Conservation (phyloP, 352 stramenopile genomes). For the Globisporangium ultimum region DNA sequence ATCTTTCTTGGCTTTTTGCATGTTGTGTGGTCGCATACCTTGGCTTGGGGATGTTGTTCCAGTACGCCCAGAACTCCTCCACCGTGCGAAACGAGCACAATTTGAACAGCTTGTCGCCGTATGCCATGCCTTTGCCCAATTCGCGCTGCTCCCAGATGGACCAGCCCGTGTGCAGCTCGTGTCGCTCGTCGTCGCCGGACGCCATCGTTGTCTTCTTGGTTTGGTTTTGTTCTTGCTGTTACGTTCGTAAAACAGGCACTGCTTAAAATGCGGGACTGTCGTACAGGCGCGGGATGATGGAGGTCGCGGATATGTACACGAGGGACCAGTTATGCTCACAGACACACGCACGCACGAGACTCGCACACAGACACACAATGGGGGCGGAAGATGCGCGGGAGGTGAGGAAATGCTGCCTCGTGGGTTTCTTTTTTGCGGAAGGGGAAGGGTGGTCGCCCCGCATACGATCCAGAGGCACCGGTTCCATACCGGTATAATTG, state of each 20-base stretch:
- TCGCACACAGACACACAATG: constrained; percentile 1
- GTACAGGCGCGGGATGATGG: too few relatives aligned
- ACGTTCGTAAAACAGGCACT: too few relatives aligned
- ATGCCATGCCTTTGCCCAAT: constrained; percentile 71
- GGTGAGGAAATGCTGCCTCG: too few relatives aligned
- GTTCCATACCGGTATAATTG: too few relatives aligned
- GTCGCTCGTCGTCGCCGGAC: constrained; percentile 45
- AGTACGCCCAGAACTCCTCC: constrained; percentile 90
- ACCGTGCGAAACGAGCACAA: constrained; percentile 84
- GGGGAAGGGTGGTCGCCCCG: too few relatives aligned
- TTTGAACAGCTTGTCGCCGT: constrained; percentile 86
- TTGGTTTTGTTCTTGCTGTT: too few relatives aligned
- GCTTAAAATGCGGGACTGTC: too few relatives aligned
- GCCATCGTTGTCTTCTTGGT: constrained; percentile 25
- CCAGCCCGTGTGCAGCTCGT: constrained; percentile 83
- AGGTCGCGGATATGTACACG: too few relatives aligned
- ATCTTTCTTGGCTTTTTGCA: too few relatives aligned
- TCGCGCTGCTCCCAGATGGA: constrained; percentile 86
- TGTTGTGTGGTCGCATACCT: constrained; percentile 30
- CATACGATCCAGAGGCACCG: too few relatives aligned
- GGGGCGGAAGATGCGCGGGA: too few relatives aligned
- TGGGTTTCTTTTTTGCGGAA: too few relatives aligned
- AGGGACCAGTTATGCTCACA: not conserved
- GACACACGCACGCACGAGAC: not conserved
- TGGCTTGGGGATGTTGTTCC: constrained; percentile 89